These are phyloP conservation scores for Xylaria arbuscula DNA, from an alignment of 2,329 filamentous ascomycete species.

Conservation along the genomic window DNA sequence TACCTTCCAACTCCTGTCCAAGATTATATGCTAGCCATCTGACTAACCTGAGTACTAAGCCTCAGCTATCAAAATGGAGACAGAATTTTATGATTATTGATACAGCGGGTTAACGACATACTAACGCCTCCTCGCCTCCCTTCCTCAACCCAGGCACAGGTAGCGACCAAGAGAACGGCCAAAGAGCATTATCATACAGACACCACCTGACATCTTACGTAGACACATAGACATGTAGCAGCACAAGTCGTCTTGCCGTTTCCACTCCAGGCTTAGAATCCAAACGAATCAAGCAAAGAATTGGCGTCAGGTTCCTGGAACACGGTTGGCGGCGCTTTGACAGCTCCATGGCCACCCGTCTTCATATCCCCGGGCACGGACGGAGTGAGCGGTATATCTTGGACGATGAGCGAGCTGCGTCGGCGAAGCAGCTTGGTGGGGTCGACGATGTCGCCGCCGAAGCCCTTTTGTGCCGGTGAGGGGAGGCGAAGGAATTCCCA, in stretches of 20 bases:
- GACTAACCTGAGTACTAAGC: background rate
- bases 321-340: slow-evolving; percentile 73
- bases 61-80: background rate
- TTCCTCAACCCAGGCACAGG: too few species aligned
- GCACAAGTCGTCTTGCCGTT: background rate
- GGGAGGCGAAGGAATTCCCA: slow-evolving; percentile 79
- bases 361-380: slow-evolving; percentile 56
- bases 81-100: background rate
- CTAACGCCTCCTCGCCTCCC: too few species aligned
- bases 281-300: slow-evolving; percentile 91
- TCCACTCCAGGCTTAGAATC: slow-evolving; percentile 69
- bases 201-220: background rate
- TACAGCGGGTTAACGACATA: slow-evolving; percentile 10
- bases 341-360: slow-evolving; percentile 53
- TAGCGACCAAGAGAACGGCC: background rate
- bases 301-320: slow-evolving; percentile 94
- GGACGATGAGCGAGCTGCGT: slow-evolving; percentile 81
- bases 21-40: too few species aligned
- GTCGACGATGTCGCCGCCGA: slow-evolving; percentile 64
- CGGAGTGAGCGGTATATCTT: slow-evolving; percentile 69
- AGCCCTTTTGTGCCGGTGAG: slow-evolving; percentile 49
- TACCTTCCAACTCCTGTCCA: too few species aligned
- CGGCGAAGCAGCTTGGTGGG: slow-evolving; percentile 76
- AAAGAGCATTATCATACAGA: slow-evolving; percentile 18
- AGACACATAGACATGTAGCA: background rate